Base-by-base conservation (phyloP, 441 rosid species). In the Brassica hybrid region DNA sequence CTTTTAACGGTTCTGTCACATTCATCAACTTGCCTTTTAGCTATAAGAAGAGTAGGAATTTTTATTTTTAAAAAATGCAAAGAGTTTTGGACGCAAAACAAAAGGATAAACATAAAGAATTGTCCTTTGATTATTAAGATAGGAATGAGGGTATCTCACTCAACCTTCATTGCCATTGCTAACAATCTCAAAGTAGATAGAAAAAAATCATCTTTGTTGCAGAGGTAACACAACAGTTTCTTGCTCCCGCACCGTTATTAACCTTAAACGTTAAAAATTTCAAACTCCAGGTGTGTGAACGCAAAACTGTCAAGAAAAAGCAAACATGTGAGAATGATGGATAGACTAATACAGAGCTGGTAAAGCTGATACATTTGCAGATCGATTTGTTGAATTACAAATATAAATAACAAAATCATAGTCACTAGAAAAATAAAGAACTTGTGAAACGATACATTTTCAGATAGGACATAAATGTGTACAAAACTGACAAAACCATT, bases 211-310 rank as follows among this genome's bases (percentile, higher is more conserved):
- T 54, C 21, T 54, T 54, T 54, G n/a, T 56, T 21, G 50, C 18
- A 54, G 32, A 13, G 16, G 21, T 3, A 14, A 21, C 71, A 65
- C 58, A 65, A 65, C 45, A 65, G 16, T 27, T 6, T 13, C 62
- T 30, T 59, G 69, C 56, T 41, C n/a, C 19, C 69, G 8, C 75
- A 19, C 8, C 27, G 1, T 65, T 11, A 65, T 54, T 52, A 12
- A 71, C 17, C 17, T 17, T 50, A 59, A 45, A 19, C 25, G 23
- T 45, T 25, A 5, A 43, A 11, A 54, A 30, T 34, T 59, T 78
- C 74, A 78, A 68, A 67, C 52, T 56, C 12, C 74, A 73, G 74
- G 81, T 36, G 70, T 41, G 38, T 67, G 81, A 78, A n/a, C 81
- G 70, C 71, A 73, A 38, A 73, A 25, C 81, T 78, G 78, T 78